phyloP scores from a whole-genome alignment of 2,329 filamentous ascomycete genomes.

The Fusarium concolor region DNA sequence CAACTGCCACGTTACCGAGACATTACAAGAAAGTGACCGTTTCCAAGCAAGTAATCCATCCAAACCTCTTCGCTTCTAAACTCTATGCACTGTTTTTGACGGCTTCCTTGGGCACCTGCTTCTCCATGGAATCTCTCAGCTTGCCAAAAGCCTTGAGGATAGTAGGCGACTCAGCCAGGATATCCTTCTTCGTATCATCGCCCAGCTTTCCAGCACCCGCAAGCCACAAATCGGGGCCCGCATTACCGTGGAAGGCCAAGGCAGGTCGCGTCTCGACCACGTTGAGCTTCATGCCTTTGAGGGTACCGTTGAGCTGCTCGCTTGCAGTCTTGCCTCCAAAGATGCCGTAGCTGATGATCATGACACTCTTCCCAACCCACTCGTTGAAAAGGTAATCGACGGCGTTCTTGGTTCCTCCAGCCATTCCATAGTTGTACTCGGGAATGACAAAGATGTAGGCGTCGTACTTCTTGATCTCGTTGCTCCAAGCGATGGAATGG shows the following conservation, averaged over 20 bases:
- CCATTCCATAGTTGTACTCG: slow-evolving; percentile 68
- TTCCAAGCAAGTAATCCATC: no score
- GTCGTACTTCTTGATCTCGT: slow-evolving; percentile 57
- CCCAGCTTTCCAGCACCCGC: slow-evolving; percentile 17
- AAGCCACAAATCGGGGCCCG: slow-evolving; percentile 21
- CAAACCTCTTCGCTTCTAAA: no score
- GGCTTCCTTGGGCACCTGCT: background rate
- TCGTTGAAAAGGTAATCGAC: slow-evolving; percentile 71
- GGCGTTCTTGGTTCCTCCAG: slow-evolving; percentile 69
- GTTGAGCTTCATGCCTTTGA: slow-evolving; percentile 27
- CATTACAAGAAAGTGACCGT: no score
- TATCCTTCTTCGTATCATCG: slow-evolving; percentile 28
- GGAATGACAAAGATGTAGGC: slow-evolving; percentile 63
- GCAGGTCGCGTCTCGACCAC: slow-evolving; percentile 19
- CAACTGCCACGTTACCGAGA: no score
- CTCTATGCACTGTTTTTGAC: background rate
- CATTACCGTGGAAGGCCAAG: slow-evolving; percentile 12
- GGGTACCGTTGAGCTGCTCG: background rate
- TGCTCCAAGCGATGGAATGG: slow-evolving; percentile 60
- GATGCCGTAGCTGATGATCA: slow-evolving; percentile 34
- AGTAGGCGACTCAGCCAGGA: background rate
- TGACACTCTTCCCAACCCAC: slow-evolving; percentile 50
- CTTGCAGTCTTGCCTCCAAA: slow-evolving; percentile 9
- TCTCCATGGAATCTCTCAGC: slow-evolving; percentile 12
- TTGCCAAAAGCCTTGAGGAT: slow-evolving; percentile 27